Evolutionary conservation across 148 eudicot species (phyloP).

Genomic region (Amaranthus cruentus): DNA sequence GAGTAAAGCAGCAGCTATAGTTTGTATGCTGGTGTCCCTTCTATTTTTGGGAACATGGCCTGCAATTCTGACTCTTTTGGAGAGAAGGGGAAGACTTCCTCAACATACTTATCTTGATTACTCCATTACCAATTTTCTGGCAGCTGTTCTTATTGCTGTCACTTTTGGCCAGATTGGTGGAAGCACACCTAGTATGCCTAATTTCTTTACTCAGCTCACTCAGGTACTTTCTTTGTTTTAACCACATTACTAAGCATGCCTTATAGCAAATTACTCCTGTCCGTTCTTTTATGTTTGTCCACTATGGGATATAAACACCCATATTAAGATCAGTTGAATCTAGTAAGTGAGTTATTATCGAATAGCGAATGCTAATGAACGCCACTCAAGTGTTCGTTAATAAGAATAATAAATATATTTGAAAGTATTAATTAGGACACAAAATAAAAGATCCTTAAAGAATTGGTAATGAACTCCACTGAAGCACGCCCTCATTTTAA

Average conservation of each 20-base stretch:
- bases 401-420: too few relatives aligned
- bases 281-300: too few relatives aligned
- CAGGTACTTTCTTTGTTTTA: conserved; percentile 38
- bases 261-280: too few relatives aligned
- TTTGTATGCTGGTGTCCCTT: conserved; percentile 32
- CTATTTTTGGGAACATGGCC: conserved; percentile 92
- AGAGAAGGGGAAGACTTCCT: conserved; percentile 85
- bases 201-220: conserved; percentile 71
- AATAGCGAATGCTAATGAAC: too few relatives aligned
- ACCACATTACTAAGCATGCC: neutral
- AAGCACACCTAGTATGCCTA: conserved; percentile 45
- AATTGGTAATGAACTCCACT: too few relatives aligned
- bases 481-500: too few relatives aligned
- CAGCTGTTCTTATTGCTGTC: conserved; percentile 75
- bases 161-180: conserved; percentile 79
- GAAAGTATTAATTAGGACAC: too few relatives aligned
- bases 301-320: too few relatives aligned
- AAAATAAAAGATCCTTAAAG: too few relatives aligned
- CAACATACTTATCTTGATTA: conserved; percentile 91
- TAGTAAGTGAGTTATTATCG: too few relatives aligned
- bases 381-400: too few relatives aligned
- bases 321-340: too few relatives aligned
- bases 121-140: conserved; percentile 69
- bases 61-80: conserved; percentile 66
- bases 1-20: conserved; percentile 33